Conservation (phyloP, 345 rosid species). For the Eucalyptus pauciflora region DNA sequence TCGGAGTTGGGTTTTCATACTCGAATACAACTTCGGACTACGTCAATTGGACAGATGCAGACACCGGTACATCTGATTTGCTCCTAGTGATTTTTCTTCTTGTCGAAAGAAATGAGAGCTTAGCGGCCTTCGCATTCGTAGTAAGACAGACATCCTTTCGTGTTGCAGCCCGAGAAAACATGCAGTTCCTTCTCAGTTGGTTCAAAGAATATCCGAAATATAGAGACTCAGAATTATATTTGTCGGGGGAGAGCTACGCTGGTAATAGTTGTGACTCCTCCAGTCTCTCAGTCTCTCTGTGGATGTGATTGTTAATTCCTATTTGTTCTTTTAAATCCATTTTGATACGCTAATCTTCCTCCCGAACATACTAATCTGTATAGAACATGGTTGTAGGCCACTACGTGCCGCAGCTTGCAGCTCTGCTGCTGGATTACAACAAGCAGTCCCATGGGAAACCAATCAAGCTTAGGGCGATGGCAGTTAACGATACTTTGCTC, state of each 20-base stretch:
- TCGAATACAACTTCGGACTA: constrained; percentile 16
- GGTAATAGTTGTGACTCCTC: neutral
- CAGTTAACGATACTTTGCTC: neutral
- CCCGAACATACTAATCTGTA: neutral
- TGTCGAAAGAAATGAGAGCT: neutral
- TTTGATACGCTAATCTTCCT: neutral
- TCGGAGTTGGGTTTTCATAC: constrained; percentile 19
- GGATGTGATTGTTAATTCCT: neutral
- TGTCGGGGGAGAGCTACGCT: neutral
- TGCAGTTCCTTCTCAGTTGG: neutral
- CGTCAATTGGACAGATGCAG: constrained; percentile 1
- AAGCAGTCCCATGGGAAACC: constrained; percentile 3
- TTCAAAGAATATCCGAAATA: neutral
- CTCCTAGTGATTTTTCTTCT: neutral
- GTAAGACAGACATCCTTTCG: neutral
- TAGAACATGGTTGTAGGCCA: constrained; percentile 7
- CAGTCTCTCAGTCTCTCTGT: neutral
- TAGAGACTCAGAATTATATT: neutral
- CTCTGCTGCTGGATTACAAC: constrained; percentile 13
- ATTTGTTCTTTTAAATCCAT: neutral
- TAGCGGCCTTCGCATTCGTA: neutral
- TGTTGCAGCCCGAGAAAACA: neutral
- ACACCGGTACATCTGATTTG: neutral
- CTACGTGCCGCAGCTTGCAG: constrained; percentile 23
- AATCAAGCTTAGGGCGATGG: constrained; percentile 22